Evolutionary conservation across 1,139 yeast genomes (phyloP).

Genomic region (Chernovozyma aurita): DNA sequence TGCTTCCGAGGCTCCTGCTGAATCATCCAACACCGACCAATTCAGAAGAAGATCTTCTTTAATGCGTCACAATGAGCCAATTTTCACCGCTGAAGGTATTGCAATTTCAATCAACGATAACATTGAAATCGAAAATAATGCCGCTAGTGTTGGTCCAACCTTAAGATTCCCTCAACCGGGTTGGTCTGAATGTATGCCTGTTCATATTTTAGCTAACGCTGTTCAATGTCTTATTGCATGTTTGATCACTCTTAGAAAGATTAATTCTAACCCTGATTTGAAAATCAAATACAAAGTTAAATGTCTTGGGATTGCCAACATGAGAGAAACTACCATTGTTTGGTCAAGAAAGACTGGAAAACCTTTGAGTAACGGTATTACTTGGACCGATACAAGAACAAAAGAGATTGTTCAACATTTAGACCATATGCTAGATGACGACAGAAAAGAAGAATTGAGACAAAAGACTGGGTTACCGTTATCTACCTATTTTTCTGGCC

Average conservation of each 20-base stretch:
- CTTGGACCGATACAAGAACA: constrained; percentile 95
- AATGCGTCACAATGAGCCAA: constrained; percentile 50
- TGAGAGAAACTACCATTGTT: constrained; percentile 91
- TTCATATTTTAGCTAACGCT: constrained; percentile 79
- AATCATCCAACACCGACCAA: constrained; percentile 43
- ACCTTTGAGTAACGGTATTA: constrained; percentile 84
- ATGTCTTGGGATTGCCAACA: constrained; percentile 84
- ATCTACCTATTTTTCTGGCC: constrained; percentile 88
- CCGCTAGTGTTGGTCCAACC: constrained; percentile 60
- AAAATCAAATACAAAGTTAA: constrained; percentile 52
- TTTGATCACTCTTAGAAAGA: constrained; percentile 50
- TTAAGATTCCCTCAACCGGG: constrained; percentile 74
- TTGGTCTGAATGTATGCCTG: constrained; percentile 95
- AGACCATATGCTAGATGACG: constrained; percentile 54
- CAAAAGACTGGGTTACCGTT: constrained; percentile 80
- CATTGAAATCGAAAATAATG: constrained; percentile 58
- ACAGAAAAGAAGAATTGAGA: constrained; percentile 54
- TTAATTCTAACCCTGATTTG: constrained; percentile 50
- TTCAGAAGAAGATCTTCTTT: constrained; percentile 49
- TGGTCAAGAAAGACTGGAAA: constrained; percentile 85
- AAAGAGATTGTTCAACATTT: constrained; percentile 66
- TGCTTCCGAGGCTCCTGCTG: constrained; percentile 51
- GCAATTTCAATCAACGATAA: constrained; percentile 56
- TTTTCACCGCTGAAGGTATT: constrained; percentile 72
- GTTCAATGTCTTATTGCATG: constrained; percentile 69